Evolutionary conservation across 2,329 filamentous ascomycete species (phyloP), one percentile per base, ranked within the genome.

Genomic region (Aspergillus persii): DNA sequence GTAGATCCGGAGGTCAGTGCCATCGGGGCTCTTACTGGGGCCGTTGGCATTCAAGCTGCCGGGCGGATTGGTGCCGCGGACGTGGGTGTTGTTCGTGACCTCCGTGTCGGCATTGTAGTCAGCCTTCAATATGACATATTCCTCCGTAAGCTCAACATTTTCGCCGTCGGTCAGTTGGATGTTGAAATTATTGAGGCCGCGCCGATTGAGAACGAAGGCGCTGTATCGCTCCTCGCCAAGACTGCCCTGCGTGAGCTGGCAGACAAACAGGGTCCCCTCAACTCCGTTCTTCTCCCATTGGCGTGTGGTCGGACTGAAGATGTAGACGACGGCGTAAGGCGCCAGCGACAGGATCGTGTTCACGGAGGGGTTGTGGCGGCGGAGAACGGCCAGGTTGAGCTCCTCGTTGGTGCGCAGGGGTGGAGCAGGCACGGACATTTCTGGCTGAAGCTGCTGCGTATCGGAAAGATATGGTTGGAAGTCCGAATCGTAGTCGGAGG

Each of bases 191-290:
- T 89, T 83, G 53, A 92, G 77, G 0, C 87, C 86, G 46, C 87
- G 84, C 49, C 90, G 83, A 75, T 91, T 93, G 62, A 94, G 80
- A 6, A 94, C 81, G 67, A 92, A 89, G 15, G 91, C 84, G 41
- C 71, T 74, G 65, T 82, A 83, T 63, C 80, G 71, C 50, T 81
- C 79, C 61, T 76, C 86, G 67, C 67, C 79, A 62, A 76, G 59
- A 36, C 68, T 41, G 51, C 78, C 62, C 77, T 81, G 65, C 57
- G 70, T 64, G 61, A 87, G 77, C 63, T 89, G 84, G 80, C 91
- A 96, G 55, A 98, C 85, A 74, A 98, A 99, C 64, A 98, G 80
- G 11, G 91, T 90, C 44, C 95, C 95, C 76, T 96, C 93, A 9
- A 93, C 84, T 57, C 88, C 90, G 50, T 85, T 85, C 80, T 96